A percentile compares a stretch with the other conserved stretches of the same genome.
These are phyloP conservation scores for Annona cherimola DNA, from an alignment of 164 flowering plant species.

Conservation along the genomic window DNA sequence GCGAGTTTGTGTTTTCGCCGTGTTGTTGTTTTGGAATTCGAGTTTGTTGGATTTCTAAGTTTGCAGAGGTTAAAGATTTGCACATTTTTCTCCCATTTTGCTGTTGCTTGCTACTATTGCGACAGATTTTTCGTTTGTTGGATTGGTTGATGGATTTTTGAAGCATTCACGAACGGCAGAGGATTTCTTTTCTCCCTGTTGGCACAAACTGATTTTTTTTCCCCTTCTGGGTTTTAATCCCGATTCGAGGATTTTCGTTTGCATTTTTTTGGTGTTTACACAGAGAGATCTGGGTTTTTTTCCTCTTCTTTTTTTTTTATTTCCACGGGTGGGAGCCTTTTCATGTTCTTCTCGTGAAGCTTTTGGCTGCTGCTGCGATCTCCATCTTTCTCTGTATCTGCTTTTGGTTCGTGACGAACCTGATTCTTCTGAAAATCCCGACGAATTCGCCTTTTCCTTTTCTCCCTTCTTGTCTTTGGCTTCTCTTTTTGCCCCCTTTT, in stretches of 20 bases:
- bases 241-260: conserved; percentile 5
- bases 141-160: background rate
- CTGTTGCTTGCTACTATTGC: background rate
- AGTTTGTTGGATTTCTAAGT: no score
- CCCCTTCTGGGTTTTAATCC: background rate
- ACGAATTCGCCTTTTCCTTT: conserved; percentile 27
- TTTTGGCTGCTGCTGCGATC: conserved; percentile 6
- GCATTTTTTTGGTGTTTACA: conserved; percentile 1
- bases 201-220: background rate
- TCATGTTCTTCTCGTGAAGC: conserved; percentile 10
- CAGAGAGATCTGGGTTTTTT: conserved; percentile 6
- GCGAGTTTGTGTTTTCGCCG: background rate
- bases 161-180: background rate
- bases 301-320: conserved; percentile 1
- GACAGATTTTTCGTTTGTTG: background rate
- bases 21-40: no score
- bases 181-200: background rate
- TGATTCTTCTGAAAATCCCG: conserved; percentile 40
- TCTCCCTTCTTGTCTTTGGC: conserved; percentile 4
- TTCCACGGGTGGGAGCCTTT: conserved; percentile 18
- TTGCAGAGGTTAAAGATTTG: no score
- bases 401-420: conserved; percentile 40
- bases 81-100: background rate
- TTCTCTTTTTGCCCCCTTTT: background rate
- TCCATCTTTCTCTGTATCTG: conserved; percentile 7